Evolutionary conservation across 2,329 filamentous ascomycete genomes (phyloP).

Genomic region (Aspergillus intermedius): DNA sequence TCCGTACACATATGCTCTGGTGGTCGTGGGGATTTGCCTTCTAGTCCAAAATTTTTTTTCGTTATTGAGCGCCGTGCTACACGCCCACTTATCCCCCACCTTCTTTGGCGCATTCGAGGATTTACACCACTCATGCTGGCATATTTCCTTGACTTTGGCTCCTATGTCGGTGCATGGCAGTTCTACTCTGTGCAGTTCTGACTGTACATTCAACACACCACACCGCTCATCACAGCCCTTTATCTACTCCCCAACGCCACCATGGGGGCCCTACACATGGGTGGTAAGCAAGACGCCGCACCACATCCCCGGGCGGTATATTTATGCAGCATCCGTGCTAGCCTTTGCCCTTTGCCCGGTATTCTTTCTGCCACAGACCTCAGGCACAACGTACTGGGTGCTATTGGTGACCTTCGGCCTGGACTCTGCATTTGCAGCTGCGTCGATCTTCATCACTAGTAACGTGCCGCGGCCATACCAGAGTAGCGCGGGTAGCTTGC

Average conservation of each 20-base stretch:
- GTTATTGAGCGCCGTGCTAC: conserved; percentile 36
- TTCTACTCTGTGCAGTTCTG: conserved; percentile 37
- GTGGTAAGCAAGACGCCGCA: conserved; percentile 42
- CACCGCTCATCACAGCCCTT: conserved; percentile 36
- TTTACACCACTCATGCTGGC: conserved; percentile 39
- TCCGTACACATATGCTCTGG: conserved; percentile 42
- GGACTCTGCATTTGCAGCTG: conserved; percentile 43
- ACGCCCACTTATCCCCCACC: conserved; percentile 41
- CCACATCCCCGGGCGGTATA: conserved; percentile 41
- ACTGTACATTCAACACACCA: conserved; percentile 33
- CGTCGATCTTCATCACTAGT: conserved; percentile 45
- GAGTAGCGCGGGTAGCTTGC: conserved; percentile 40
- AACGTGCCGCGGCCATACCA: conserved; percentile 43
- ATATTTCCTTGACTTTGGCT: conserved; percentile 40
- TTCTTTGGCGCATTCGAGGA: conserved; percentile 38
- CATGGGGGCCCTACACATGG: conserved; percentile 39
- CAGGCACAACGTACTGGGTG: conserved; percentile 40
- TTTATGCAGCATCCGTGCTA: conserved; percentile 41
- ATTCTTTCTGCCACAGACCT: conserved; percentile 37
- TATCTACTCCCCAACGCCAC: conserved; percentile 43
- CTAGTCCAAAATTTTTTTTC: conserved; percentile 41
- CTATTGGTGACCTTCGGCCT: conserved; percentile 43
- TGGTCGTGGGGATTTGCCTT: conserved; percentile 43
- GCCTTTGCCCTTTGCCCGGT: conserved; percentile 33
- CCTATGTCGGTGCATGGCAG: conserved; percentile 39